phyloP scores from a whole-genome alignment of 2,329 filamentous ascomycete species.

The Exophiala alcalophila region DNA sequence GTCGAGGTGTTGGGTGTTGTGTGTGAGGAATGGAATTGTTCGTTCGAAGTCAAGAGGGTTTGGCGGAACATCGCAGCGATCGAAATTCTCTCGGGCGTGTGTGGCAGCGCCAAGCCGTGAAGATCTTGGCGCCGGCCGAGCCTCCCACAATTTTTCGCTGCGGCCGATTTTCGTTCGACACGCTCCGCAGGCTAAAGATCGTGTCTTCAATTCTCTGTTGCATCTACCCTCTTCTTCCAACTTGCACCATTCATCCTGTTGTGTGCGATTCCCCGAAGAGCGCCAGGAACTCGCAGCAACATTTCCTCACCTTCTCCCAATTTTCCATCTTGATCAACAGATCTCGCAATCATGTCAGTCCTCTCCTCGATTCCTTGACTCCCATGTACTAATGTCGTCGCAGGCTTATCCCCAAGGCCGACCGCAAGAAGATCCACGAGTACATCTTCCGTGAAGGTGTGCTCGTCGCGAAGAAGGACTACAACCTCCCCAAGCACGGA shows the following conservation, averaged over 20 bases:
- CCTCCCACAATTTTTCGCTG: too few species aligned
- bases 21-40: too few species aligned
- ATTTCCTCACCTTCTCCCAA: conserved; percentile 29
- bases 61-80: too few species aligned
- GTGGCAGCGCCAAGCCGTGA: too few species aligned
- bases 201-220: too few species aligned
- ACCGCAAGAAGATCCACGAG: conserved; percentile 99
- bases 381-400: neutral
- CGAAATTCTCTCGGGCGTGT: too few species aligned
- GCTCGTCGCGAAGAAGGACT: conserved; percentile 99
- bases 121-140: too few species aligned
- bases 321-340: conserved; percentile 12
- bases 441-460: conserved; percentile 93
- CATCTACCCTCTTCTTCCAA: conserved; percentile 6
- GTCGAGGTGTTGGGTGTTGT: conserved; percentile 18
- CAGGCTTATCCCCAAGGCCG: conserved; percentile 99
- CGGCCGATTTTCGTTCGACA: too few species aligned
- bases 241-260: conserved; percentile 32
- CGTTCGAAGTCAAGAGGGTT: too few species aligned
- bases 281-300: conserved; percentile 55
- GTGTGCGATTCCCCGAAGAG: conserved; percentile 55
- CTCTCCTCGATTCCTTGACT: conserved; percentile 11
- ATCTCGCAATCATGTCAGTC: conserved; percentile 41
- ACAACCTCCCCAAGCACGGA: conserved; percentile 93
- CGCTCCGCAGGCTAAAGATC: too few species aligned